Evolutionary conservation across 345 rosid genomes (phyloP).

Genomic region (Ricinus communis): DNA sequence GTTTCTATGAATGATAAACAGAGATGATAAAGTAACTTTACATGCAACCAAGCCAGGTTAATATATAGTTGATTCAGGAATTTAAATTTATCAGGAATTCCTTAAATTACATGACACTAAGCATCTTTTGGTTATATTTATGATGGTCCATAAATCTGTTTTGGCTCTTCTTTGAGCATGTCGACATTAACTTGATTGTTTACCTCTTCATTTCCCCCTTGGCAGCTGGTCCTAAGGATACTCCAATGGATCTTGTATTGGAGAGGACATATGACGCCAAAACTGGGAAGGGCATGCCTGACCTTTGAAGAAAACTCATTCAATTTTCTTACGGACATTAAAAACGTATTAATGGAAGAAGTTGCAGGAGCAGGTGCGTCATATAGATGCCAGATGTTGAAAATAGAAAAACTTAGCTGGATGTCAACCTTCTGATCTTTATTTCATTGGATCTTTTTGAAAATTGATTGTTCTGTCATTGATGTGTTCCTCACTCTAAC

Average conservation of each 20-base stretch:
- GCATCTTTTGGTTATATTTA: background rate
- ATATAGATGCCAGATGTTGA: too few relatives aligned
- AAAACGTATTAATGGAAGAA: slow-evolving; percentile 1
- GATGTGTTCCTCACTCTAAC: too few relatives aligned
- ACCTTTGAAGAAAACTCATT: slow-evolving; percentile 46
- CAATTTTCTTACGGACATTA: background rate
- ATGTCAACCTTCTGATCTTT: too few relatives aligned
- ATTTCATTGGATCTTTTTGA: too few relatives aligned
- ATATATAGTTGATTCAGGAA: background rate
- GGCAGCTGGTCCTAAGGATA: slow-evolving; percentile 93
- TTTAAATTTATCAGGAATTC: background rate
- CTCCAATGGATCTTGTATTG: slow-evolving; percentile 71
- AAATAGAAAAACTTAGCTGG: too few relatives aligned
- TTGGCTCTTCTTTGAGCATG: too few relatives aligned
- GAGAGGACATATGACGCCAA: slow-evolving; percentile 82
- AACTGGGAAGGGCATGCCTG: slow-evolving; percentile 95
- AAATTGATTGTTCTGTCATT: too few relatives aligned
- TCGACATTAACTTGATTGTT: too few relatives aligned
- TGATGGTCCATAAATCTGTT: background rate
- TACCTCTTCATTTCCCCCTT: background rate
- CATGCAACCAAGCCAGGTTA: too few relatives aligned
- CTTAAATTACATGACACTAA: background rate
- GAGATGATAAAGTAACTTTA: too few relatives aligned
- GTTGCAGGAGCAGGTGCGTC: background rate
- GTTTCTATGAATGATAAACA: too few relatives aligned